A percentile compares a stretch with the other conserved stretches of the same genome.
phyloP scores from a whole-genome alignment of 306 rosid species.

The Trifolium subterraneum region DNA sequence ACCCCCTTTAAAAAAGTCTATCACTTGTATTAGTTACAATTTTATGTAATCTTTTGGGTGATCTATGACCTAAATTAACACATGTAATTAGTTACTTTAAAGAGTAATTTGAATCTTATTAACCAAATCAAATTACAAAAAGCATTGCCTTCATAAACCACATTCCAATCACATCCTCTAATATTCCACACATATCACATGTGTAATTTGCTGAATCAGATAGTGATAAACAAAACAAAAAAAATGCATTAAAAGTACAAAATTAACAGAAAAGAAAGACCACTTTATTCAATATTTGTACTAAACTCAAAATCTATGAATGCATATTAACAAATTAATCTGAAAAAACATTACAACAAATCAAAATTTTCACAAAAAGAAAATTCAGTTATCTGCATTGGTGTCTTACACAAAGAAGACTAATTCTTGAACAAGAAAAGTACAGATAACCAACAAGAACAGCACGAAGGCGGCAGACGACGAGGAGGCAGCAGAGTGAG shows the following conservation, averaged over 20 bases:
- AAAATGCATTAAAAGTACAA: background rate
- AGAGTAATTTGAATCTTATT: too few relatives aligned
- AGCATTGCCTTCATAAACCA: background rate
- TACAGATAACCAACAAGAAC: background rate
- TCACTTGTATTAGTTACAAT: too few relatives aligned
- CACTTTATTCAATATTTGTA: background rate
- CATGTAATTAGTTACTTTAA: too few relatives aligned
- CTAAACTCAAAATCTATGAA: background rate
- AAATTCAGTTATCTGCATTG: background rate
- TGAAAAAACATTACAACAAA: background rate
- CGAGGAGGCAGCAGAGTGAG: background rate
- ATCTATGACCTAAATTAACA: too few relatives aligned
- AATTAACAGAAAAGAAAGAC: background rate
- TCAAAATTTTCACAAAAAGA: background rate
- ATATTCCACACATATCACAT: background rate
- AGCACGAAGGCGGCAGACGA: background rate
- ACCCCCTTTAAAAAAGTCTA: too few relatives aligned
- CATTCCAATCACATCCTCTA: too few relatives aligned
- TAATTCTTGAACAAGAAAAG: conserved; percentile 2
- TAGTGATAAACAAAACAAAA: background rate
- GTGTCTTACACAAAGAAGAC: conserved; percentile 8
- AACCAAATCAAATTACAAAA: too few relatives aligned
- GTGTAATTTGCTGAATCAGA: background rate
- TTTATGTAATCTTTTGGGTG: too few relatives aligned
- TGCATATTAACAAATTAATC: background rate